Base-by-base conservation (phyloP, 148 eudicot genomes). In the Chenopodium formosanum region DNA sequence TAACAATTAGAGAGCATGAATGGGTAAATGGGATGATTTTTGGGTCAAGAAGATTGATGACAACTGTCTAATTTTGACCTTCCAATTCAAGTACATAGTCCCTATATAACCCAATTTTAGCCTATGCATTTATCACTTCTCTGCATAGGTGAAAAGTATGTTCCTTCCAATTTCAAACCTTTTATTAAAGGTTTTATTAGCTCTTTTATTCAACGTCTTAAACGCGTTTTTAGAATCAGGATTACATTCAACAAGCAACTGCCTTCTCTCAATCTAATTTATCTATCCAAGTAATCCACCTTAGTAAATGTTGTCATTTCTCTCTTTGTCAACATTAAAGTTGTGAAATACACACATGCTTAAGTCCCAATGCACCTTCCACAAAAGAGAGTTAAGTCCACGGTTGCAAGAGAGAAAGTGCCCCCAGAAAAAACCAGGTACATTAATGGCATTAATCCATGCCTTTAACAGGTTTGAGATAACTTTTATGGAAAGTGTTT, bases 101-200 rank as follows among this genome's bases (percentile, higher is more conserved):
- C 62, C 32, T 31, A 2, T 56, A 9, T 27, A 27, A 70, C 17
- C 75, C 46, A 53, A 40, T 76, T 3, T 50, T 69, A 7, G 6
- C 70, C 75, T 37, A 58, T 19, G n/a, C 77, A 82, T 73, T 37
- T 47, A 20, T 62, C 65, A 78, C 31, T 34, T n/a, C 56, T 68
- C 29, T 66, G 70, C 48, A 64, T n/a, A 71, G 17, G 32, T 53
- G 34, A 47, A 58, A 71, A 71, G 78, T 50, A 78, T 19, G n/a
- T 6, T 6, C 17, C 66, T 9, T 20, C 66, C 7, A 6, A 5
- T 0, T 62, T 62, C n/a, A 20, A 4, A 1, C n/a, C 66, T 62
- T 62, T 20, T n/a, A 62, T 62, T 62, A 6, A 20, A 62, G 9
- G 6, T 62, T 40, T 7, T 1, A 22, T 62, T 62, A 20, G 0